Percentiles rank a stretch among this genome's conserved stretches.
phyloP scores from a whole-genome alignment of 108 stramenopile genomes.

The Cafeteria roenbergensis region DNA sequence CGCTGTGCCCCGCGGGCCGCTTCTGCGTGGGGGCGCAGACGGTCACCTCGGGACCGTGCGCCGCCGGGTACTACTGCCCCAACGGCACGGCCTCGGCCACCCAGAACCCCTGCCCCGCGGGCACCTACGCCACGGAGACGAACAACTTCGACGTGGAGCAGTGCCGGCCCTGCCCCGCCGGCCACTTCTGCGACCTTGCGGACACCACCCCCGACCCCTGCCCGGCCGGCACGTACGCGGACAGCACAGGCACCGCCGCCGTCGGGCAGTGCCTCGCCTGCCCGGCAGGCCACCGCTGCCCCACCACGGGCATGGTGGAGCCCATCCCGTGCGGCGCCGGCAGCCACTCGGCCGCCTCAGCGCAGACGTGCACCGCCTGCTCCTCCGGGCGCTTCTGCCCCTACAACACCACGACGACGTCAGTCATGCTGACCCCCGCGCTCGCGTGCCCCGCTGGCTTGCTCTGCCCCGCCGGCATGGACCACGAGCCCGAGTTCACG shows the following conservation, averaged over 20 bases:
- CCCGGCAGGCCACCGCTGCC: conserved; percentile 35
- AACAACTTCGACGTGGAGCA: conserved; percentile 9
- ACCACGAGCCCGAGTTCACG: conserved; percentile 18
- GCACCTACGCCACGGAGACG: conserved; percentile 21
- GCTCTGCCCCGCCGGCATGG: conserved; percentile 25
- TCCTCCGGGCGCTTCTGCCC: conserved; percentile 8
- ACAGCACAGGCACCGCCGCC: conserved; percentile 10
- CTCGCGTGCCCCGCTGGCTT: conserved; percentile 24
- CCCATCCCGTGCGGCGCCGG: conserved; percentile 14
- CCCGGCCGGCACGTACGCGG: conserved; percentile 31
- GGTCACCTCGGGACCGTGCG: conserved; percentile 11
- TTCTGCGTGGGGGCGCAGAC: conserved; percentile 15
- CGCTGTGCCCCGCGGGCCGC: conserved; percentile 19
- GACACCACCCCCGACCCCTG: conserved; percentile 23
- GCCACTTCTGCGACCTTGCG: conserved; percentile 39
- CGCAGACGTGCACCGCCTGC: conserved; percentile 1
- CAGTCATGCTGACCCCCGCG: conserved; percentile 20
- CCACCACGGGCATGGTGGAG: conserved; percentile 23
- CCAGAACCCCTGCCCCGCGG: conserved; percentile 26
- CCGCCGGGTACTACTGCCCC: conserved; percentile 36
- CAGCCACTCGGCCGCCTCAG: neutral
- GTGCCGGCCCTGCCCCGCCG: conserved; percentile 29
- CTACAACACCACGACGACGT: conserved; percentile 3
- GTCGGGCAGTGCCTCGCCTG: conserved; percentile 23
- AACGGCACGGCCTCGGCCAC: conserved; percentile 8